Base-by-base conservation (phyloP, 768 basidiomycete genomes). In the Psilocybe azurescens region DNA sequence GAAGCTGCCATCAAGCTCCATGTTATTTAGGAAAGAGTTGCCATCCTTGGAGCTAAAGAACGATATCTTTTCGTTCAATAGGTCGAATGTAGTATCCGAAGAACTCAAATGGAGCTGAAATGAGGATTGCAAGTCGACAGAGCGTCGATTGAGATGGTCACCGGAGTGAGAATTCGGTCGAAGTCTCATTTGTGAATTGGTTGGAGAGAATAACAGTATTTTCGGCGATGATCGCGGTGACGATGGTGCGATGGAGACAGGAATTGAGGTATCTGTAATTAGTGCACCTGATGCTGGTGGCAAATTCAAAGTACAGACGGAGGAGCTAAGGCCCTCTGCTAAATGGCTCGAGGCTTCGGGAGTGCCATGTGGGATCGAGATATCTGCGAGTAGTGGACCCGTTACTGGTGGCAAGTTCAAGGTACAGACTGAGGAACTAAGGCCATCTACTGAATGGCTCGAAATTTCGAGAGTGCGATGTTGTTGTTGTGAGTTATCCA, bases 1-100 rank as follows among this genome's bases (percentile, higher is more conserved):
- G 58, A 79, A 80, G 62, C 78, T 78, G 38, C 77, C 74, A 49
- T 82, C 81, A 38, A 78, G 78, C 10, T 75, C 77, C 49, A 74
- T 63, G 30, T 69, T 73, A 60, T 73, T 72, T 28, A 77, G 61
- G 53, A 77, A 77, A 4, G 78, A 75, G 48, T 75, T 65, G 14
- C 71, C 75, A 62, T 66, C 68, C 33, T 69, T 73, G 8, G 74
- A 64, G 39, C 65, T 70, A 47, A 83, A 75, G 62, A 84, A 81
- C 0, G 83, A 84, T 53, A 85, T 77, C 57, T 78, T 81, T 66
- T 85, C 84, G 59, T 82, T 84, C 57, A 86, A 66, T 38, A 86
- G 64, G 65, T 86, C 83, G 66, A 85, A 85, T 36, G 79, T 80
- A 38, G 75, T 69, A n/a, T 83, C 82, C 33, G 77, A 74, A 16